A percentile compares a stretch with the other conserved stretches of the same genome.
phyloP scores from a whole-genome alignment of 805 yeast genomes.

The Blastobotrys chiropterorum region DNA sequence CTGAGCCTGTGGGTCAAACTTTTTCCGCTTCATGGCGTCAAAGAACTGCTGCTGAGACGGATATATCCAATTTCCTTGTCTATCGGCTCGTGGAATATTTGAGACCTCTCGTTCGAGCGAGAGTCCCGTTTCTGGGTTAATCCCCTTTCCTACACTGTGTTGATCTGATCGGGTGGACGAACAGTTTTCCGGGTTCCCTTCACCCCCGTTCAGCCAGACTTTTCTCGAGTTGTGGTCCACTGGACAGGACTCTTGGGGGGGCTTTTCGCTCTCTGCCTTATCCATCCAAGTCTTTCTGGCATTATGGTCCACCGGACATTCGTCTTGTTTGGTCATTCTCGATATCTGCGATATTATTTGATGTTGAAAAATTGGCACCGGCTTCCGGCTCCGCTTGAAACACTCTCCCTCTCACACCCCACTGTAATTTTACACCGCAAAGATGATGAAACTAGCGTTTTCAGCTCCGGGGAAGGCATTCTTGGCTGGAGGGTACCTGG shows the following conservation, averaged over 20 bases:
- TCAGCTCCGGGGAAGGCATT: constrained; percentile 97
- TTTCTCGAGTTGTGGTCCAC: constrained; percentile 59
- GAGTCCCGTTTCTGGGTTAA: constrained; percentile 30
- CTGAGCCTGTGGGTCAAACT: constrained; percentile 72
- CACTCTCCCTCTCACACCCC: background rate
- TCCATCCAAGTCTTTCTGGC: constrained; percentile 25
- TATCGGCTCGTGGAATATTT: constrained; percentile 75
- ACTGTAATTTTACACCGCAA: background rate
- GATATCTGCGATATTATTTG: background rate
- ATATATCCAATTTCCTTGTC: constrained; percentile 74
- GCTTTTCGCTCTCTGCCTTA: constrained; percentile 13
- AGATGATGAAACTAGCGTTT: constrained; percentile 40
- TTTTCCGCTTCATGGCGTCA: constrained; percentile 88
- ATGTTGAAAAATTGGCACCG: background rate
- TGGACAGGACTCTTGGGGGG: constrained; percentile 41
- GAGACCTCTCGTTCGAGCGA: constrained; percentile 74
- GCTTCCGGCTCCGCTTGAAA: no score
- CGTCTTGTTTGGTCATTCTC: constrained; percentile 8
- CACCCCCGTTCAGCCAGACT: constrained; percentile 45
- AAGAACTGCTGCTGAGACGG: constrained; percentile 94
- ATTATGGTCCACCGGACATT: constrained; percentile 51
- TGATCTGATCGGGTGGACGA: constrained; percentile 19
- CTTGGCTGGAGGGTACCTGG: constrained; percentile 91
- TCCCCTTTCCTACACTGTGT: constrained; percentile 1
- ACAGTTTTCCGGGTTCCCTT: constrained; percentile 20